These are phyloP conservation scores for Scenedesmus sp. DNA, from an alignment of 163 green algal genomes.

Conservation along the genomic window DNA sequence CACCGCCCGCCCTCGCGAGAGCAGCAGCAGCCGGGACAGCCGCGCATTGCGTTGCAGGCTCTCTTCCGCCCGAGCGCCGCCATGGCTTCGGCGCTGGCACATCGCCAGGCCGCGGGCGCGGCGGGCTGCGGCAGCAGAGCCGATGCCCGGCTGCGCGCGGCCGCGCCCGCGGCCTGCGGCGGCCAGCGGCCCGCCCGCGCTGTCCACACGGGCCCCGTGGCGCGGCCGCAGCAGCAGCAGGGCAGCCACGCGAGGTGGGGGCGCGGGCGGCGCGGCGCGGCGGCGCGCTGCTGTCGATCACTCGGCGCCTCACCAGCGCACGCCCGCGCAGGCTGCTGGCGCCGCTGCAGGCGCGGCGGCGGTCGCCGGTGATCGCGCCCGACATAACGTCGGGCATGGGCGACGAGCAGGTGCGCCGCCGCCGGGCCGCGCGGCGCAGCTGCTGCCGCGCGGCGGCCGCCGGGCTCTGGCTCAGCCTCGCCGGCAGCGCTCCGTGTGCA, in stretches of 20 bases:
- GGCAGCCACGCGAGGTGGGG: slow-evolving; percentile 32
- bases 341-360: slow-evolving; percentile 34
- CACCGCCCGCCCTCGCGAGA: too few species aligned
- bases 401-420: slow-evolving; percentile 33
- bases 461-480: too few species aligned
- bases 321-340: slow-evolving; percentile 10
- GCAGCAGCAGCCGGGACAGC: too few species aligned
- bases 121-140: slow-evolving; percentile 18
- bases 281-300: slow-evolving; percentile 9
- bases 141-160: too few species aligned
- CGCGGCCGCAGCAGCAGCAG: slow-evolving; percentile 15
- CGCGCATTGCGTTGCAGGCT: too few species aligned
- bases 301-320: neutral
- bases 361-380: slow-evolving; percentile 47
- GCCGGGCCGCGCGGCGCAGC: neutral
- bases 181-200: too few species aligned
- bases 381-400: slow-evolving; percentile 34
- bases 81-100: too few species aligned
- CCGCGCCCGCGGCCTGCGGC: neutral
- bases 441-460: neutral
- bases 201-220: slow-evolving; percentile 9
- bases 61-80: too few species aligned
- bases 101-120: too few species aligned
- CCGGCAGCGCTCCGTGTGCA: too few species aligned
- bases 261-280: neutral